A percentile compares a stretch with the other conserved stretches of the same genome.
phyloP scores from a whole-genome alignment of 148 eudicot genomes.

The Agrostemma githago region DNA sequence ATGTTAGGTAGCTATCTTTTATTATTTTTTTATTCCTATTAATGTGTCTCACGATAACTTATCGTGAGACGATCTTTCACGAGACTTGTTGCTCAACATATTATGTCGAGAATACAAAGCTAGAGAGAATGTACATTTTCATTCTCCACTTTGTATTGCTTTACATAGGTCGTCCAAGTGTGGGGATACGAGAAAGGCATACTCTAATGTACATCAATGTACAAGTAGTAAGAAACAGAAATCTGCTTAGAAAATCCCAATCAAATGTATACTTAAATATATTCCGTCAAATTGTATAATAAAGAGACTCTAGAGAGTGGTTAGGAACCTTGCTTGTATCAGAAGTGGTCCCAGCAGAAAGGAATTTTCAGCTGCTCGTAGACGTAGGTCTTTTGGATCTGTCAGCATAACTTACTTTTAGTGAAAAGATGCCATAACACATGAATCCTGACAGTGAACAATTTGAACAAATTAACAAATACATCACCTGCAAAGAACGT shows the following conservation, averaged over 20 bases:
- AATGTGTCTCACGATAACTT: too few relatives aligned
- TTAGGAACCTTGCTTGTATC: slow-evolving; percentile 66
- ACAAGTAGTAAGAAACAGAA: background rate
- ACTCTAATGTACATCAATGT: background rate
- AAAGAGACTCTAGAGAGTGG: slow-evolving; percentile 11
- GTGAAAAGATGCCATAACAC: slow-evolving; percentile 7
- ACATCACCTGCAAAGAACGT: slow-evolving; percentile 73
- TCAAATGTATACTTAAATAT: background rate
- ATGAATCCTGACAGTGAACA: background rate
- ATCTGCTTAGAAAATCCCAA: background rate
- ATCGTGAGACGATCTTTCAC: too few relatives aligned
- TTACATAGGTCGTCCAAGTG: background rate
- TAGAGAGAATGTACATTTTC: background rate
- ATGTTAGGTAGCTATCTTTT: too few relatives aligned
- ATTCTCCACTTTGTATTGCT: background rate
- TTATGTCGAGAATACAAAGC: background rate
- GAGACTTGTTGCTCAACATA: too few relatives aligned
- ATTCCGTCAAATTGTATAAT: slow-evolving; percentile 1
- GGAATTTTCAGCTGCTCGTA: slow-evolving; percentile 66
- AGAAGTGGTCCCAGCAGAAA: slow-evolving; percentile 90
- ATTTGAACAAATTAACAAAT: background rate
- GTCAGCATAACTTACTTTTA: slow-evolving; percentile 26
- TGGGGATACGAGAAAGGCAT: slow-evolving; percentile 6
- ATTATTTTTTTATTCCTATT: too few relatives aligned
- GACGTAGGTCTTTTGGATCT: slow-evolving; percentile 71